These are phyloP conservation scores for Chaetomium sp. DNA, from an alignment of 2,329 filamentous ascomycete genomes.

Conservation along the genomic window DNA sequence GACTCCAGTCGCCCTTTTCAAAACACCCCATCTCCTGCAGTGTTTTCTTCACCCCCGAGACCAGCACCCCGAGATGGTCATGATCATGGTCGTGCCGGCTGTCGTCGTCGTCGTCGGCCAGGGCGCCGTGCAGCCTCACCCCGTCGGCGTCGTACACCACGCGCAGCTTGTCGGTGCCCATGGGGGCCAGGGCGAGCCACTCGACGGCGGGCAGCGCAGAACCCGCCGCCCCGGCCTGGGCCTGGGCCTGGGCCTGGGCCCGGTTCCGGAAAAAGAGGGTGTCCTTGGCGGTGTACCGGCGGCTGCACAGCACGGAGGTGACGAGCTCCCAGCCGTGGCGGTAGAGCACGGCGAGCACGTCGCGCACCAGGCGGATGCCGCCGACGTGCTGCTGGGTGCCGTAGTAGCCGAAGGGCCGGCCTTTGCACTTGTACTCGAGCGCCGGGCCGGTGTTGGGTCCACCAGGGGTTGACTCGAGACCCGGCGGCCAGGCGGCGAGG, in stretches of 20 bases:
- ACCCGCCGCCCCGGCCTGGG: not conserved
- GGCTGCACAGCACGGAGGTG: slow-evolving; percentile 24
- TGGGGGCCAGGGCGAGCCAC: slow-evolving; percentile 27
- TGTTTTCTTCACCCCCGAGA: slow-evolving; percentile 23
- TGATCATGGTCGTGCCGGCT: slow-evolving; percentile 5
- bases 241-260: not conserved
- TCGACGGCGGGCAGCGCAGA: slow-evolving; percentile 23
- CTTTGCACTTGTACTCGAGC: slow-evolving; percentile 34
- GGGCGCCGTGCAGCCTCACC: not conserved
- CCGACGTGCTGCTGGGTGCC: slow-evolving; percentile 26
- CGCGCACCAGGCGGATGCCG: slow-evolving; percentile 31
- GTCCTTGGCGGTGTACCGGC: slow-evolving; percentile 30
- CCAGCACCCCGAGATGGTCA: slow-evolving; percentile 24
- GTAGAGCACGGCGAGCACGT: slow-evolving; percentile 33
- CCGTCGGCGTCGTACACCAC: slow-evolving; percentile 24
- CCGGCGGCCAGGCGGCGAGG: slow-evolving; percentile 32
- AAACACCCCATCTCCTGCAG: slow-evolving; percentile 23
- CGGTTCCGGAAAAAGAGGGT: slow-evolving; percentile 28
- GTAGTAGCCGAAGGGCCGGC: slow-evolving; percentile 29
- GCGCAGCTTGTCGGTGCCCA: slow-evolving; percentile 22
- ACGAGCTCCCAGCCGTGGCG: slow-evolving; percentile 29
- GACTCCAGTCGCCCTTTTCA: slow-evolving; percentile 27
- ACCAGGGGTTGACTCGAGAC: slow-evolving; percentile 24
- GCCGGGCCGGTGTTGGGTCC: slow-evolving; percentile 2
- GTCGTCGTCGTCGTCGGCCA: not conserved